phyloP scores from a whole-genome alignment of 2,329 filamentous ascomycete species.

The Mycosphaerelloides madeirae region DNA sequence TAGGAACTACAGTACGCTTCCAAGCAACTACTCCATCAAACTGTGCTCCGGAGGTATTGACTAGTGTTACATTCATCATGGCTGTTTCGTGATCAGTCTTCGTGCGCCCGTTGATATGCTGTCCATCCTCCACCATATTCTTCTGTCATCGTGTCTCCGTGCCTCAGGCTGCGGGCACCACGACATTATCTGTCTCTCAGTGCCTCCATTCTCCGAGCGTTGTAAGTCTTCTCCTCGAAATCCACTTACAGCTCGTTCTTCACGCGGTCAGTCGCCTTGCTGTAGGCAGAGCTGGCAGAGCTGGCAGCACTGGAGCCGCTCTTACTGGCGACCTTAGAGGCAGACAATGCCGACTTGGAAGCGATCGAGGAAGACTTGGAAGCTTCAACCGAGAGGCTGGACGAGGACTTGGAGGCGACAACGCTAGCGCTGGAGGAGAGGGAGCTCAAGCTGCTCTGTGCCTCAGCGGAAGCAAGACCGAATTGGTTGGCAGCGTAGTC shows the following conservation, averaged over 20 bases:
- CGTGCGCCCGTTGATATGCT: too few species aligned
- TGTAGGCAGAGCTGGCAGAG: slow-evolving; percentile 20
- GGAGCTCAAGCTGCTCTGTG: slow-evolving; percentile 25
- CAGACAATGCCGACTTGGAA: slow-evolving; percentile 29
- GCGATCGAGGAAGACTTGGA: slow-evolving; percentile 23
- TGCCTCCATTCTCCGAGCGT: too few species aligned
- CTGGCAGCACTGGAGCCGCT: slow-evolving; percentile 27
- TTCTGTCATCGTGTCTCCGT: too few species aligned
- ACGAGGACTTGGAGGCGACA: slow-evolving; percentile 21
- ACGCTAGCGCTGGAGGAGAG: slow-evolving; percentile 31
- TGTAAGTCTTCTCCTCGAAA: too few species aligned
- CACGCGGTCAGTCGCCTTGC: slow-evolving; percentile 31
- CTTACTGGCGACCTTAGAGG: slow-evolving; percentile 31
- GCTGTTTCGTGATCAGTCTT: too few species aligned
- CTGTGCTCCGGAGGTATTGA: too few species aligned
- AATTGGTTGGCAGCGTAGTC: slow-evolving; percentile 43
- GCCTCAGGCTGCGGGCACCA: too few species aligned
- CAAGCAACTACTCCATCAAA: too few species aligned
- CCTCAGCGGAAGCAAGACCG: slow-evolving; percentile 38
- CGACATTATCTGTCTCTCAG: too few species aligned
- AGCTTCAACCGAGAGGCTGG: slow-evolving; percentile 26
- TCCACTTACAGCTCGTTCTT: slow-evolving; percentile 44
- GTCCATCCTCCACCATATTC: too few species aligned
- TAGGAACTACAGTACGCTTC: too few species aligned
- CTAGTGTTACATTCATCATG: too few species aligned